These are phyloP conservation scores for Pisolithus marmoratus DNA, from an alignment of 768 basidiomycete genomes.

Conservation along the genomic window DNA sequence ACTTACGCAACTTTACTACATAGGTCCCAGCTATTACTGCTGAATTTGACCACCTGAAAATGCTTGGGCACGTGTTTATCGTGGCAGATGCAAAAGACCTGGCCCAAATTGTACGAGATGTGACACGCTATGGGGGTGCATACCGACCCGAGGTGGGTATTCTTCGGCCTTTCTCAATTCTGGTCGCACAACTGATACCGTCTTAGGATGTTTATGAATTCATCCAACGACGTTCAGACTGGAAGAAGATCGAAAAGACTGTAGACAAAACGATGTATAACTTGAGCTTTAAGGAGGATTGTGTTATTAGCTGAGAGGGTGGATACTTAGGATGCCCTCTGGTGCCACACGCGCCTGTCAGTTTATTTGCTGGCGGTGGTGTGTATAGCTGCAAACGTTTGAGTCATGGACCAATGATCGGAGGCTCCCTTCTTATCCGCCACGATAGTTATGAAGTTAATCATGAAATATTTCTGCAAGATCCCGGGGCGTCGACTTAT, in stretches of 20 bases:
- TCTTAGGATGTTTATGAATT: conserved; percentile 89
- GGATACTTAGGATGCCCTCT: no score
- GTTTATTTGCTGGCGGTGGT: no score
- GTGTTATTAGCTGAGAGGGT: conserved; percentile 39
- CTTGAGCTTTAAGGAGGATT: conserved; percentile 90
- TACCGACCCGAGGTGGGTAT: conserved; percentile 81
- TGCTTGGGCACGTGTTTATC: conserved; percentile 95
- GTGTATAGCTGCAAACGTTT: no score
- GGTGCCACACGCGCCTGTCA: no score
- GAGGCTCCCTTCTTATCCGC: no score
- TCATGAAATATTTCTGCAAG: no score
- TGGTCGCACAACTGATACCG: background rate
- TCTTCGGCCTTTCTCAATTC: background rate
- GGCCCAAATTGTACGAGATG: conserved; percentile 92
- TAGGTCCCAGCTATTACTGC: conserved; percentile 74
- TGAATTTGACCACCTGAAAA: conserved; percentile 92
- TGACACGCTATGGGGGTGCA: conserved; percentile 91
- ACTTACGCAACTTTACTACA: background rate
- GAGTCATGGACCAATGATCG: no score
- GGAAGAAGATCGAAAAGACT: conserved; percentile 97
- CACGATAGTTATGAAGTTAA: no score
- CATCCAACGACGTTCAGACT: conserved; percentile 89
- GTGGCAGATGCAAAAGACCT: conserved; percentile 95
- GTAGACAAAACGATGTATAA: conserved; percentile 97
- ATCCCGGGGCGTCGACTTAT: no score